A percentile compares a stretch with the other conserved stretches of the same genome.
Conservation (phyloP, 2,329 filamentous ascomycete genomes). For the Aaosphaeria arxii region DNA sequence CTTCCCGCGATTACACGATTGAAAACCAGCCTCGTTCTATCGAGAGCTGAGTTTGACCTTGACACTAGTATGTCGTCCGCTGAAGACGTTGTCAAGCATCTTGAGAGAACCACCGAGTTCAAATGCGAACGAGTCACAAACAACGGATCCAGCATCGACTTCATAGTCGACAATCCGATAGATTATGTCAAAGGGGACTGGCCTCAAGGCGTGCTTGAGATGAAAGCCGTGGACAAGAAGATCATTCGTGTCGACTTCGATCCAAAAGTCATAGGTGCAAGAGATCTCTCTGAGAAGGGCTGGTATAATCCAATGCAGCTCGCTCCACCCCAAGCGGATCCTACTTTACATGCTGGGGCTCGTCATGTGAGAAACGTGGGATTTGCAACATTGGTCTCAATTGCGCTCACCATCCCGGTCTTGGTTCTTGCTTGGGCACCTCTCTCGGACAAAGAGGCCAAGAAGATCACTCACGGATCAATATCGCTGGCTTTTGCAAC, state of each 20-base stretch:
- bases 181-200: conserved; percentile 13
- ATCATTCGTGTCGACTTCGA: conserved; percentile 46
- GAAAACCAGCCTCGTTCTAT: conserved; percentile 64
- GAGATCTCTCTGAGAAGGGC: conserved; percentile 42
- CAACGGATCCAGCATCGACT: conserved; percentile 21
- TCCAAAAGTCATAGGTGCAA: conserved; percentile 47
- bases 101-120: conserved; percentile 62
- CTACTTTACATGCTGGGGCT: conserved; percentile 48
- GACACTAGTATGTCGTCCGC: conserved; percentile 28
- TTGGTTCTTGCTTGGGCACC: conserved; percentile 69
- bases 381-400: conserved; percentile 34
- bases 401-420: conserved; percentile 40
- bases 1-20: conserved; percentile 53
- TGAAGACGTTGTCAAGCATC: conserved; percentile 46
- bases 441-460: conserved; percentile 41
- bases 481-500: conserved; percentile 64
- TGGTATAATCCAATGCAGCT: conserved; percentile 36
- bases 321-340: conserved; percentile 47
- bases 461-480: conserved; percentile 47
- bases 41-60: conserved; percentile 64
- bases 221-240: conserved; percentile 14
- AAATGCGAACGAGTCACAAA: conserved; percentile 46
- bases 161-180: conserved; percentile 9
- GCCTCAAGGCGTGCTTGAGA: conserved; percentile 19
- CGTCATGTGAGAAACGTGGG: conserved; percentile 55